Base-by-base conservation (phyloP, 176 grass and related monocot species). In the Dactylis glomerata region DNA sequence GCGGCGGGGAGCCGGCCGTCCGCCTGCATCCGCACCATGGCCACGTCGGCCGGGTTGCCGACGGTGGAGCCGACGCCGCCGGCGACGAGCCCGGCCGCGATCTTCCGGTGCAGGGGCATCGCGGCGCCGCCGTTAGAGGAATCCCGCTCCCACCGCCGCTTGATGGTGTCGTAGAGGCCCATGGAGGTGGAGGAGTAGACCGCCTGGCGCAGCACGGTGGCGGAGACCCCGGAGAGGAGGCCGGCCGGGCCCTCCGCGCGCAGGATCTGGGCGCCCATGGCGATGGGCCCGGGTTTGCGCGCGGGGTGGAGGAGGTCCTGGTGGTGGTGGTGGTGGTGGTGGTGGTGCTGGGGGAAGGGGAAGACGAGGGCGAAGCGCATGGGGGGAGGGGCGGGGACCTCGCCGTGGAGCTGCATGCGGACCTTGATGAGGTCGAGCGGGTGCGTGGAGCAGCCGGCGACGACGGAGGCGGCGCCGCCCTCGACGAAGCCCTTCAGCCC, bases 11-110 rank as follows among this genome's bases (percentile, higher is more conserved):
- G 92, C 2, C 92, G 64, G 16, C 95, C 95, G 68, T 97, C 95
- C 1, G 95, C 95, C 86, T 97, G 95, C 95, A 97, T 97, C 77
- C 95, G 92, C 31, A 97, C 95, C 95, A 97, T 97, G 72, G 95
- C 95, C 8, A 97, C 88, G 79, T 97, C 92, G 38, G 95, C 95
- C 12, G 95, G 95, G 84, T 97, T 97, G 6, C 95, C 95, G 3
- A 97, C 95, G 32, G 92, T 89, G 0, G 95, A 91, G 61, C 95
- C 95, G 28, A 97, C 66, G 22, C 90, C 95, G 66, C 95, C 95
- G 10, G 95, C 92, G 49, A 93, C 15, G 63, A 97, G 90, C 1
- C 95, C 95, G 0, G 95, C 92, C 0, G 76, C 78, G 37, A 97
- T 75, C 82, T 97, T 97, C 32, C 84, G 86, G 83, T 87, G 88